Percentiles rank a stretch among this genome's conserved stretches.
Evolutionary conservation across 495 filamentous ascomycete species (phyloP).

Genomic region (Barbatosphaeria neglecta): DNA sequence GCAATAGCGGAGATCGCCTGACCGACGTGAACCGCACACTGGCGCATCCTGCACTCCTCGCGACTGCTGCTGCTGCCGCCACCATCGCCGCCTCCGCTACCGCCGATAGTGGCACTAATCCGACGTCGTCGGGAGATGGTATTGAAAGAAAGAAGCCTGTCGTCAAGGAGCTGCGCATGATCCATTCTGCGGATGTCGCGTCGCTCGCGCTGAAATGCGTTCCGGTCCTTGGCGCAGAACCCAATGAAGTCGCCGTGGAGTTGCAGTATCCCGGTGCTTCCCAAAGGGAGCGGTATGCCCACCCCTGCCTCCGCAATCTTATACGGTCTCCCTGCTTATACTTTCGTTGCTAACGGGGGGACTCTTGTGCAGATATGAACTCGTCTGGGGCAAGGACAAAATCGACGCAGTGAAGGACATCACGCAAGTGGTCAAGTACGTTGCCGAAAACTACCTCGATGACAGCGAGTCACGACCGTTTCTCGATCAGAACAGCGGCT

Average conservation of each 20-base stretch:
- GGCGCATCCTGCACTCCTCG: conserved; percentile 28
- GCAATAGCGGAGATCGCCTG: conserved; percentile 14
- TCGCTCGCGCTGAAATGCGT: conserved; percentile 36
- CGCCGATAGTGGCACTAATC: too few relatives aligned
- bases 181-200: conserved; percentile 61
- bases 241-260: conserved; percentile 43
- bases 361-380: conserved; percentile 53
- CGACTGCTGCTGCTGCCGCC: neutral
- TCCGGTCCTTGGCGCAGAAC: conserved; percentile 30
- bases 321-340: neutral
- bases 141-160: conserved; percentile 40
- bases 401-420: conserved; percentile 85
- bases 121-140: too few relatives aligned
- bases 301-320: neutral
- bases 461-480: conserved; percentile 51
- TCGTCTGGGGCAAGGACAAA: conserved; percentile 66
- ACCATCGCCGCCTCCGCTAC: too few relatives aligned
- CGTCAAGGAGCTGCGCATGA: conserved; percentile 38
- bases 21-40: conserved; percentile 47
- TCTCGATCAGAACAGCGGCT: conserved; percentile 59
- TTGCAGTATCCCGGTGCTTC: conserved; percentile 65
- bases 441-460: conserved; percentile 64
- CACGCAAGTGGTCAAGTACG: conserved; percentile 59
- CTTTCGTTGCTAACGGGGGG: conserved; percentile 7
- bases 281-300: conserved; percentile 51